Evolutionary conservation across 257 asterid species (phyloP).

Genomic region (Solanum tarapatanum): DNA sequence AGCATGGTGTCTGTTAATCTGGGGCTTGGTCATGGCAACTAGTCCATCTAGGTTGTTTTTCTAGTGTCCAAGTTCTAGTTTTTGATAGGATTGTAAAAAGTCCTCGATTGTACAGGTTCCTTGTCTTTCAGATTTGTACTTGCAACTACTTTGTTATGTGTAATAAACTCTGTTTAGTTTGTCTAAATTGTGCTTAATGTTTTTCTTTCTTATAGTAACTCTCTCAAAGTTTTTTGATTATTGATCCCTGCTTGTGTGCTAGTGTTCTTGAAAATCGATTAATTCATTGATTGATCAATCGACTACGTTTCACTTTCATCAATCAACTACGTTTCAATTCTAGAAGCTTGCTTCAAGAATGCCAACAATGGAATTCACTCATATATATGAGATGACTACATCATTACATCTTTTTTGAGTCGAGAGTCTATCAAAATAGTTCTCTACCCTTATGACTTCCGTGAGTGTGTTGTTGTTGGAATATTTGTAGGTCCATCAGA

Average conservation of each 20-base stretch:
- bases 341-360: not conserved
- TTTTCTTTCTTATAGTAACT: not conserved
- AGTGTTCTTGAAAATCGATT: not conserved
- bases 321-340: not conserved
- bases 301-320: not conserved
- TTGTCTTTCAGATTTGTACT: slow-evolving; percentile 19
- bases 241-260: not conserved
- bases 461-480: not conserved
- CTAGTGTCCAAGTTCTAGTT: slow-evolving; percentile 18
- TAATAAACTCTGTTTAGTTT: slow-evolving; percentile 2
- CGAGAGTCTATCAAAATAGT: not conserved
- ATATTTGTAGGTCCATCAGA: not conserved
- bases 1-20: slow-evolving; percentile 17
- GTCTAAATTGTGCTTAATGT: not conserved
- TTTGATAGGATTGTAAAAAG: slow-evolving; percentile 26
- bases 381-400: not conserved
- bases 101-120: slow-evolving; percentile 27
- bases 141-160: slow-evolving; percentile 10
- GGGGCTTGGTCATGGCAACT: slow-evolving; percentile 38
- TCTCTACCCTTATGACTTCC: not conserved
- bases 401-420: not conserved
- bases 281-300: not conserved
- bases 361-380: not conserved
- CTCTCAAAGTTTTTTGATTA: not conserved
- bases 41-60: slow-evolving; percentile 7